Evolutionary conservation across 495 filamentous ascomycete species (phyloP).

Genomic region (Annulohypoxylon stygium): DNA sequence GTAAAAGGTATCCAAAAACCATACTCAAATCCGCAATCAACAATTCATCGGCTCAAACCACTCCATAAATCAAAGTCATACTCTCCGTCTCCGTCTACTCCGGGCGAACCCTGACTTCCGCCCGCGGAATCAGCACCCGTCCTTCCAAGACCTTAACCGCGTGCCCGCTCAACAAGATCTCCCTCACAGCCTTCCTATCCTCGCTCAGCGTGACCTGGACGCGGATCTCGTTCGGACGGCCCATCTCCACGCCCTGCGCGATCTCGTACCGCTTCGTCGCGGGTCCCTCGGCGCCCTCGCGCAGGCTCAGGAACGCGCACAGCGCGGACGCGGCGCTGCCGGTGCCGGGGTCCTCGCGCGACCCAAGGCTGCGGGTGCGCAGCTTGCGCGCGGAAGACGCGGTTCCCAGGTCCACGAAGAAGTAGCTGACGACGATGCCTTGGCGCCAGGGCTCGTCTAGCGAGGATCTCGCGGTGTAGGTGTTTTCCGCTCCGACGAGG

Average conservation of each 20-base stretch:
- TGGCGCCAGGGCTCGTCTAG: conserved; percentile 69
- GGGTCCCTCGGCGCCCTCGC: conserved; percentile 45
- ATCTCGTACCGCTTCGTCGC: conserved; percentile 61
- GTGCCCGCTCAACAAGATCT: conserved; percentile 18
- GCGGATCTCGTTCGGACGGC: conserved; percentile 67
- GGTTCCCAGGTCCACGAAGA: conserved; percentile 59
- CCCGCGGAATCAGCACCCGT: conserved; percentile 17
- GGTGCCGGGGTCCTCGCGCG: conserved; percentile 74
- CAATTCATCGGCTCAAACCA: too few relatives aligned
- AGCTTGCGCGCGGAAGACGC: conserved; percentile 43
- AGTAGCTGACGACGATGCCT: conserved; percentile 67
- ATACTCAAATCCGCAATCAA: too few relatives aligned
- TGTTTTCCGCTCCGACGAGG: conserved; percentile 45
- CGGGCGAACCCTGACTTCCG: background rate
- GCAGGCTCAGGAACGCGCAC: conserved; percentile 66
- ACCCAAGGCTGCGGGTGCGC: conserved; percentile 64
- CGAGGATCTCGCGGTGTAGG: conserved; percentile 31
- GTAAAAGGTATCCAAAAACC: too few relatives aligned
- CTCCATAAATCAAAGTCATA: background rate
- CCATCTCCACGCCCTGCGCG: conserved; percentile 83
- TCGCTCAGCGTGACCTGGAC: conserved; percentile 52
- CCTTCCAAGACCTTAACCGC: conserved; percentile 28
- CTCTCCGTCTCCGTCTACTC: background rate
- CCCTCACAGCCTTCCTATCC: background rate
- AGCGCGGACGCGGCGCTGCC: conserved; percentile 71